Evolutionary conservation across 345 rosid species (phyloP).

Genomic region (Reutealis trisperma): DNA sequence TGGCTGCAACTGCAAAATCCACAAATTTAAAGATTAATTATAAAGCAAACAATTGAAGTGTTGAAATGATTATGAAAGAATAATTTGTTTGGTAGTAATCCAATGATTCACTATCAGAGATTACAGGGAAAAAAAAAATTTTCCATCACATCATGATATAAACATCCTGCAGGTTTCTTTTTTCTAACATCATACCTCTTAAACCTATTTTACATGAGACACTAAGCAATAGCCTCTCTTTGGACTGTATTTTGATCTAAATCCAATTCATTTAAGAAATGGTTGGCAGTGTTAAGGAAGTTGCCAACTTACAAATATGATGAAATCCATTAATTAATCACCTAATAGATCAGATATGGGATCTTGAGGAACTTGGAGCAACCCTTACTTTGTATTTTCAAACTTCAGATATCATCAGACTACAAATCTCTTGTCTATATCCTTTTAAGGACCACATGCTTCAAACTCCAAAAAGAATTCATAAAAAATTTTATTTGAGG

Average conservation of each 20-base stretch:
- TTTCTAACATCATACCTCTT: background rate
- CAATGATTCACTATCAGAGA: background rate
- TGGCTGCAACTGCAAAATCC: constrained; percentile 67
- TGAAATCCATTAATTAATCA: too few species aligned
- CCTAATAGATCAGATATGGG: too few species aligned
- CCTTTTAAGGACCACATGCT: too few species aligned
- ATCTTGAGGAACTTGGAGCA: too few species aligned
- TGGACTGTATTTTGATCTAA: background rate
- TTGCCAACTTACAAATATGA: too few species aligned
- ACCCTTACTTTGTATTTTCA: background rate
- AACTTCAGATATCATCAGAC: too few species aligned
- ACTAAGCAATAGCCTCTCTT: background rate
- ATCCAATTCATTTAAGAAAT: background rate
- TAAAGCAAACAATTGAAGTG: background rate
- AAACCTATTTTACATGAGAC: background rate
- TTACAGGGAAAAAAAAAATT: background rate
- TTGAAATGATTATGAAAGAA: background rate
- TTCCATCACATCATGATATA: background rate
- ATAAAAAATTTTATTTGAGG: too few species aligned
- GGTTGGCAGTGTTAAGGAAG: background rate
- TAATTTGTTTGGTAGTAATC: background rate
- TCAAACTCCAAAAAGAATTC: too few species aligned
- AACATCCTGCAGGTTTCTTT: background rate
- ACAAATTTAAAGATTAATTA: constrained; percentile 2
- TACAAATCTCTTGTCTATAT: too few species aligned